Conservation (phyloP, 75 land plant species). For the Pinus taeda region DNA sequence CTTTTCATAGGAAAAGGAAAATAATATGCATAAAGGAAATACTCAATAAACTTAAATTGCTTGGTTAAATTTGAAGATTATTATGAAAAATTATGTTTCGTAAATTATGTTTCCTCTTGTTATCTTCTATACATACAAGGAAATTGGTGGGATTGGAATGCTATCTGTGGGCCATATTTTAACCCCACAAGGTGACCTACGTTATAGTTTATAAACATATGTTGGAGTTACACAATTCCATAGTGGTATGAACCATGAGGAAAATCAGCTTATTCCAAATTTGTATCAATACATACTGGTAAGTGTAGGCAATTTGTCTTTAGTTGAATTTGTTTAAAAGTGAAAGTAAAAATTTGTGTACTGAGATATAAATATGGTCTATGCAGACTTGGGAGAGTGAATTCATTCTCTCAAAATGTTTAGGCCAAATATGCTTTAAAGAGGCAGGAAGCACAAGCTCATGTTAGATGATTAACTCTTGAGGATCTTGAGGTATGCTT, state of each 20-base stretch:
- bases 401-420: constrained; percentile 94
- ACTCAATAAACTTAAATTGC: background rate
- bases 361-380: constrained; percentile 2
- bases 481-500: constrained; percentile 92
- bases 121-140: constrained; percentile 97
- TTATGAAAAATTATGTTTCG: background rate
- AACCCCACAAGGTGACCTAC: constrained; percentile 96
- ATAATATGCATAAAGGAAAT: background rate
- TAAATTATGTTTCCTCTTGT: constrained; percentile 89
- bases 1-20: too few species aligned
- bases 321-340: background rate
- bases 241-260: constrained; percentile 99
- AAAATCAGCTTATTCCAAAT: constrained; percentile 98
- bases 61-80: constrained; percentile 2
- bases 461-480: constrained; percentile 92
- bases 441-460: constrained; percentile 98
- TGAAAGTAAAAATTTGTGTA: background rate
- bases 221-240: constrained; percentile 99
- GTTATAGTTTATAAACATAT: constrained; percentile 99
- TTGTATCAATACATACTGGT: constrained; percentile 97
- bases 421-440: constrained; percentile 99
- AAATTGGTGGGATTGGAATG: constrained; percentile 99
- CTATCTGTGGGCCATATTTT: constrained; percentile 99
- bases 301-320: background rate
- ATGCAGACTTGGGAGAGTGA: constrained; percentile 99